Conservation (phyloP, 495 filamentous ascomycete genomes). For the Trichoderma asperelloides region DNA sequence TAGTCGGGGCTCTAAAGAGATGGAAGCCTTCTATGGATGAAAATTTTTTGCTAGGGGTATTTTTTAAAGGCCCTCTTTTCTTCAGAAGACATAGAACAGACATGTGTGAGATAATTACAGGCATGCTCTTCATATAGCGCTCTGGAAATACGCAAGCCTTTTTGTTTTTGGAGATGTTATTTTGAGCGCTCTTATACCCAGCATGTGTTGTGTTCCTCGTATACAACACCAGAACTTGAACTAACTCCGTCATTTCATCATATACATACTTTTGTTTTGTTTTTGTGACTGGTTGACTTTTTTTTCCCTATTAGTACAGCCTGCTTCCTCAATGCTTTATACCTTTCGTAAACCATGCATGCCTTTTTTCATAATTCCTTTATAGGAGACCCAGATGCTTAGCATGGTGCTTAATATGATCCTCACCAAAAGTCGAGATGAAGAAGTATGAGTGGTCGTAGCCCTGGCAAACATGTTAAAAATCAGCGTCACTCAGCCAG, state of each 20-base stretch:
- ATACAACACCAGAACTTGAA: neutral
- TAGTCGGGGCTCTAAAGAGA: neutral
- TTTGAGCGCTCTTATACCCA: neutral
- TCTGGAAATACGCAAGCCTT: neutral
- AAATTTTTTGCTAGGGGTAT: neutral
- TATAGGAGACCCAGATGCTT: slow-evolving; percentile 50
- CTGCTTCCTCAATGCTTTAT: neutral
- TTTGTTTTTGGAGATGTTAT: neutral
- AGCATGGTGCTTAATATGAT: slow-evolving; percentile 86
- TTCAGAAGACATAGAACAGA: neutral
- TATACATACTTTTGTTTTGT: neutral
- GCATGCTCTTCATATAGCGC: neutral
- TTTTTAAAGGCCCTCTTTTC: neutral
- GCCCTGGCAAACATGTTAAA: slow-evolving; percentile 39
- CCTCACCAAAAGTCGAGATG: slow-evolving; percentile 78
- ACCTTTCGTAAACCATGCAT: neutral
- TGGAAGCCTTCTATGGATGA: neutral
- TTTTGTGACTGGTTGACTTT: neutral
- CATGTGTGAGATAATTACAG: neutral
- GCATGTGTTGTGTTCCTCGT: neutral
- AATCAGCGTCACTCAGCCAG: neutral
- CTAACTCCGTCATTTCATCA: neutral
- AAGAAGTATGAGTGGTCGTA: slow-evolving; percentile 98
- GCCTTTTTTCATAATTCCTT: neutral
- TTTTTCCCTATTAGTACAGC: too few relatives aligned